phyloP scores from a whole-genome alignment of 1,284 basidiomycete species.

The Chalciporus sp. region DNA sequence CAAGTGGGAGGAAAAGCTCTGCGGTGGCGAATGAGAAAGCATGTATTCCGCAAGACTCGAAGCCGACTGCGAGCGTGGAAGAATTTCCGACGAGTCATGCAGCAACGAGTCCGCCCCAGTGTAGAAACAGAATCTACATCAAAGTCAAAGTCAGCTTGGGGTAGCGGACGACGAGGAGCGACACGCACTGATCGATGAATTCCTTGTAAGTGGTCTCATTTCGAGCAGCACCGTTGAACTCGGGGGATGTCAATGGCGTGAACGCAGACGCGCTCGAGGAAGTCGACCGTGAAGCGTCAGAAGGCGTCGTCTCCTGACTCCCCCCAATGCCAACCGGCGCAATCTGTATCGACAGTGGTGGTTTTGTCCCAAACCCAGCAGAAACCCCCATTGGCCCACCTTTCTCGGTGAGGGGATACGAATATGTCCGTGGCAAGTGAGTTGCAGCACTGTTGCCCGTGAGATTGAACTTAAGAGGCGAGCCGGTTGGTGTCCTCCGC shows the following conservation, averaged over 20 bases:
- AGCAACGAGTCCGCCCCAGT: constrained; percentile 50
- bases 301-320: constrained; percentile 61
- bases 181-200: constrained; percentile 63
- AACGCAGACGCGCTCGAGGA: constrained; percentile 43
- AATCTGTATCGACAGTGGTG: constrained; percentile 21
- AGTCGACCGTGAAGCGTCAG: constrained; percentile 45
- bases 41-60: constrained; percentile 57
- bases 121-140: constrained; percentile 72
- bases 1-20: constrained; percentile 15
- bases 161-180: background rate
- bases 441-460: background rate
- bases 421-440: constrained; percentile 34
- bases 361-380: constrained; percentile 10
- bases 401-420: constrained; percentile 40
- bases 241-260: constrained; percentile 40
- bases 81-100: constrained; percentile 33
- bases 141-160: constrained; percentile 3
- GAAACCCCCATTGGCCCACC: background rate
- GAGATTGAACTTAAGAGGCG: constrained; percentile 32
- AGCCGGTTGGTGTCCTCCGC: constrained; percentile 47
- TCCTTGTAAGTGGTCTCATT: constrained; percentile 53
- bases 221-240: constrained; percentile 16
- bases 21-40: constrained; percentile 29
- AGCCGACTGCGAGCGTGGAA: constrained; percentile 56
- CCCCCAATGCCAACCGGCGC: constrained; percentile 1